Evolutionary conservation across 169 alveolate species (phyloP), one percentile per base, ranked within the genome.

Genomic region (Cyclospora cayetanensis): DNA sequence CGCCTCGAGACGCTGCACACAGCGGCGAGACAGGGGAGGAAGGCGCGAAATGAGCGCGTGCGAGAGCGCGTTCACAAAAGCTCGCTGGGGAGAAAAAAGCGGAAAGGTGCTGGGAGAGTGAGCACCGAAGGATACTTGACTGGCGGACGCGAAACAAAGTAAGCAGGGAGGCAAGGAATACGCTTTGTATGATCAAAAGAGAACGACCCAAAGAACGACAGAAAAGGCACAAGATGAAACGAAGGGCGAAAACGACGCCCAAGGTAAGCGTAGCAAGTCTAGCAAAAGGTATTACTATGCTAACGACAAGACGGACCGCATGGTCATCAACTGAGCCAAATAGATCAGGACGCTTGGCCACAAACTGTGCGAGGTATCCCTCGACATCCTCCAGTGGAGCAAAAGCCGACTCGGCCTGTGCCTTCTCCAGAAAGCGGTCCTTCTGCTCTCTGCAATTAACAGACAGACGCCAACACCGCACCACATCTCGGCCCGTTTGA

Each of bases 241-340:
- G 2, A 68, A 25, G 25, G 74, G 18, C 4, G 35, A 74, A n/a
- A 74, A 74, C 3, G 85, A 22, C 87, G 7, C n/a, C 60, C n/a
- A n/a, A n/a, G n/a, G n/a, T n/a, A n/a, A n/a, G n/a, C n/a, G n/a
- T n/a, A n/a, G n/a, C n/a, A n/a, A n/a, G n/a, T n/a, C n/a, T n/a
- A n/a, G n/a, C n/a, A n/a, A n/a, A n/a, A n/a, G n/a, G n/a, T n/a
- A n/a, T n/a, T n/a, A n/a, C n/a, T n/a, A n/a, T n/a, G n/a, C n/a
- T n/a, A n/a, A 18, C 60, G 18, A 18, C 60, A 50, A 18, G 25
- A 74, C 86, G 35, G 22, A 88, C 93, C 80, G 96, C 98, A 83
- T 95, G 97, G 60, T 97, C 98, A 63, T 97, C 98, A n/a, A 96
- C 96, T 34, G 99, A 94, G 18, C 99, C 99, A 86, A 97, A 97